These are phyloP conservation scores for Vitellaria paradoxa DNA, from an alignment of 179 eudicot species.

Conservation along the genomic window DNA sequence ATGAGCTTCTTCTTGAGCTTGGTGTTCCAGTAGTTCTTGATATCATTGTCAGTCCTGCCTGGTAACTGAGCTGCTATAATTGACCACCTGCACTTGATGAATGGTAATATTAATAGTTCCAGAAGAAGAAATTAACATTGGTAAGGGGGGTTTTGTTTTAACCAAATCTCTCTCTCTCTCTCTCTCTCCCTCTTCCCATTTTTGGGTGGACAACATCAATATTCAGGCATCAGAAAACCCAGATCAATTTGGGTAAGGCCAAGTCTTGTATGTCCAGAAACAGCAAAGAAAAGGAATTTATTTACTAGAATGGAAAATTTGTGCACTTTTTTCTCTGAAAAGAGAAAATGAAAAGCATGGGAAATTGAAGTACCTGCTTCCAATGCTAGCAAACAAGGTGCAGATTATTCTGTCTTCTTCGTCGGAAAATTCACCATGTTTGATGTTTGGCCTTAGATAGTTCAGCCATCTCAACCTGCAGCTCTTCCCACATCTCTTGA, in stretches of 20 bases:
- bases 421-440: constrained; percentile 71
- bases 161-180: not conserved
- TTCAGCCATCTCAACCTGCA: constrained; percentile 82
- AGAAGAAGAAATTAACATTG: not conserved
- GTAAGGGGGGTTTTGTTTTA: not conserved
- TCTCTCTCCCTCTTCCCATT: not conserved
- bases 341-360: not conserved
- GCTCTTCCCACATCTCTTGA: constrained; percentile 78
- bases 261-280: not conserved
- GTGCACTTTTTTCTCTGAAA: not conserved
- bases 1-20: constrained; percentile 42
- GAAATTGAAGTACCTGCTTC: constrained; percentile 39
- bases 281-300: not conserved
- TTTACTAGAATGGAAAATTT: not conserved
- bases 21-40: constrained; percentile 50
- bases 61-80: constrained; percentile 38
- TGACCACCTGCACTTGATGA: constrained; percentile 35
- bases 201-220: not conserved
- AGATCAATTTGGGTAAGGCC: not conserved
- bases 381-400: constrained; percentile 35
- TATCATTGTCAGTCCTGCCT: constrained; percentile 45
- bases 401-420: constrained; percentile 61
- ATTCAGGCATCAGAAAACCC: not conserved
- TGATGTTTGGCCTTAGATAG: constrained; percentile 68
- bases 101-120: not conserved